Evolutionary conservation across 1,284 basidiomycete genomes (phyloP).

Genomic region (Volvariella volvacea): DNA sequence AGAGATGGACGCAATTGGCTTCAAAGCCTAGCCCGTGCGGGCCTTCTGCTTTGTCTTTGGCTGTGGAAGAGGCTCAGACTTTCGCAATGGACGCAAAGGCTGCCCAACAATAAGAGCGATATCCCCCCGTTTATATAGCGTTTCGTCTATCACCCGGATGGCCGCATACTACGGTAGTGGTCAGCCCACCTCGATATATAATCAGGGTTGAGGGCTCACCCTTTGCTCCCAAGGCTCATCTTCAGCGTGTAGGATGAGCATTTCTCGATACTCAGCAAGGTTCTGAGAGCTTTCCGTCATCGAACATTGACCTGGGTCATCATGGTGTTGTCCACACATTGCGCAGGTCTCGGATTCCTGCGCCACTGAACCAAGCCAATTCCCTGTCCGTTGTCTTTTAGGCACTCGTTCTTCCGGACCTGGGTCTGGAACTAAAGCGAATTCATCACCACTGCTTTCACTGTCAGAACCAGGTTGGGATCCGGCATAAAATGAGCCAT

Average conservation of each 20-base stretch:
- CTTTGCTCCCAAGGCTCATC: slow-evolving; percentile 60
- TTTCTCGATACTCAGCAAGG: slow-evolving; percentile 59
- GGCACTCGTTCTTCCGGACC: slow-evolving; percentile 18
- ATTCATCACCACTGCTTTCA: slow-evolving; percentile 18
- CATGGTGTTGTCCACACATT: slow-evolving; percentile 53
- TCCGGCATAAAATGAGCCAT: slow-evolving; percentile 25
- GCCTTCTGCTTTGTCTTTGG: slow-evolving; percentile 5
- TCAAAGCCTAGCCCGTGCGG: no score
- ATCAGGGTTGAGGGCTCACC: slow-evolving; percentile 28
- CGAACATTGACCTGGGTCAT: slow-evolving; percentile 38
- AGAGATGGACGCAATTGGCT: no score
- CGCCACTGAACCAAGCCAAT: not conserved
- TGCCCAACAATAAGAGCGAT: slow-evolving; percentile 51
- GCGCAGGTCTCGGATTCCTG: slow-evolving; percentile 33
- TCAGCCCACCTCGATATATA: no score
- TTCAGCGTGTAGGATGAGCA: slow-evolving; percentile 51
- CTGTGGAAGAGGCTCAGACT: slow-evolving; percentile 11
- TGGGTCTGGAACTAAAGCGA: slow-evolving; percentile 8
- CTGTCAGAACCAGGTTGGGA: slow-evolving; percentile 17
- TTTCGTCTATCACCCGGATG: slow-evolving; percentile 58
- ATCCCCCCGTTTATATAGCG: slow-evolving; percentile 46
- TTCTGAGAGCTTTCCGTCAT: slow-evolving; percentile 62
- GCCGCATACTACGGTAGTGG: slow-evolving; percentile 42
- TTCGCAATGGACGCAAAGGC: slow-evolving; percentile 48
- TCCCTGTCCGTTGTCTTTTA: slow-evolving; percentile 1